These are phyloP conservation scores for Mortierella sp. DNA, from an alignment of 371 early-diverging fungal genomes.

Conservation along the genomic window DNA sequence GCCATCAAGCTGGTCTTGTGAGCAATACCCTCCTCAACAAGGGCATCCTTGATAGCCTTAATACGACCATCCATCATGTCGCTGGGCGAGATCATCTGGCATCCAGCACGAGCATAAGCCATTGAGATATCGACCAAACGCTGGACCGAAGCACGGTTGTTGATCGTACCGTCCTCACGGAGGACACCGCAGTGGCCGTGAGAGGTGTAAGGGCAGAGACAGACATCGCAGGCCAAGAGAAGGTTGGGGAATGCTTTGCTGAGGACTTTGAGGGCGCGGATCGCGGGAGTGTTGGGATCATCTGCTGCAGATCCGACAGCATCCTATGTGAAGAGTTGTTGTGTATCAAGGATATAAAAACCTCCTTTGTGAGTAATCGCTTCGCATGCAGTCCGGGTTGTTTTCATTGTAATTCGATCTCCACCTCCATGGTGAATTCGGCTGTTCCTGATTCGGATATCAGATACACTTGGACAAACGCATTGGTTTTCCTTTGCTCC, in stretches of 20 bases:
- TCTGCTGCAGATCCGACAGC: slow-evolving; percentile 85
- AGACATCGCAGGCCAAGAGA: slow-evolving; percentile 95
- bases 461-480: background rate
- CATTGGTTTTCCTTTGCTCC: background rate
- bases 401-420: slow-evolving; percentile 10
- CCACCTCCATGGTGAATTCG: background rate
- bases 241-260: slow-evolving; percentile 85
- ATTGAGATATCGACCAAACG: slow-evolving; percentile 90
- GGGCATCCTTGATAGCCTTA: slow-evolving; percentile 87
- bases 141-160: slow-evolving; percentile 83
- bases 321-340: slow-evolving; percentile 69
- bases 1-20: slow-evolving; percentile 91
- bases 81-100: slow-evolving; percentile 92
- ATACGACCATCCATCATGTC: slow-evolving; percentile 99
- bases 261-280: slow-evolving; percentile 85
- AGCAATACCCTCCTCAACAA: slow-evolving; percentile 80
- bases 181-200: slow-evolving; percentile 97
- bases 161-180: slow-evolving; percentile 84
- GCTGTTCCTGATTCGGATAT: slow-evolving; percentile 16
- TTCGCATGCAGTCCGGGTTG: background rate
- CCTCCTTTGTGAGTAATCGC: background rate
- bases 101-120: slow-evolving; percentile 90
- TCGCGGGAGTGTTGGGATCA: slow-evolving; percentile 89
- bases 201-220: slow-evolving; percentile 95
- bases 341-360: background rate